These are phyloP conservation scores for Wickerhamiella azymoides DNA, from an alignment of 805 yeast genomes.

Conservation along the genomic window DNA sequence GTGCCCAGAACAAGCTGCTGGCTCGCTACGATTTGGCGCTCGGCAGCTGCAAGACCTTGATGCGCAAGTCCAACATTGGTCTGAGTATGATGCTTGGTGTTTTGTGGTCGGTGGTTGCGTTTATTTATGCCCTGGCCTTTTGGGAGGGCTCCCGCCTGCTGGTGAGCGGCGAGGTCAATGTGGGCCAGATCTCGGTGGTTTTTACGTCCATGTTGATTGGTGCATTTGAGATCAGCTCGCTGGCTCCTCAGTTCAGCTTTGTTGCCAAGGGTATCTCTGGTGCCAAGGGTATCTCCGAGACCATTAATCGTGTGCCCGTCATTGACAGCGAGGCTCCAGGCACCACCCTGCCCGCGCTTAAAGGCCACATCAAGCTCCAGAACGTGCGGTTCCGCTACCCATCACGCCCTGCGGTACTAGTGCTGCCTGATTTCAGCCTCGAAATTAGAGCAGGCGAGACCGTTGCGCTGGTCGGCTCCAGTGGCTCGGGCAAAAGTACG, in stretches of 20 bases:
- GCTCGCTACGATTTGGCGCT: conserved; percentile 23
- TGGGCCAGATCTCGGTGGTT: conserved; percentile 28
- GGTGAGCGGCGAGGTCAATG: conserved; percentile 21
- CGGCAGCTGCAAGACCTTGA: conserved; percentile 17
- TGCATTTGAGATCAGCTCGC: conserved; percentile 29
- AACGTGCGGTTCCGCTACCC: conserved; percentile 85
- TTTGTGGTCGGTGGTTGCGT: conserved; percentile 27
- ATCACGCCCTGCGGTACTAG: conserved; percentile 61
- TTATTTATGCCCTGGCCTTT: conserved; percentile 29
- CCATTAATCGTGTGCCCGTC: conserved; percentile 31
- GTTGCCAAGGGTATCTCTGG: conserved; percentile 30
- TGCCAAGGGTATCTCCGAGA: conserved; percentile 29
- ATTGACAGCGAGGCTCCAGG: conserved; percentile 27
- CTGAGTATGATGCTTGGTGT: conserved; percentile 26
- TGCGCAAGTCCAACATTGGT: conserved; percentile 20
- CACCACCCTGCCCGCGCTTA: conserved; percentile 13
- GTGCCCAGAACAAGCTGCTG: conserved; percentile 27
- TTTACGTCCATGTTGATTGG: conserved; percentile 31
- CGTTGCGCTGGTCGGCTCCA: conserved; percentile 91
- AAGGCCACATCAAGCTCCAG: conserved; percentile 65
- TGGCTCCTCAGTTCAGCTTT: conserved; percentile 29
- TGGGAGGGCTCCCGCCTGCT: conserved; percentile 32
- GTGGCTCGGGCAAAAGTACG: conserved; percentile 93
- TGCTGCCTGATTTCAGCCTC: conserved; percentile 61
- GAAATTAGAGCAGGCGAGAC: conserved; percentile 77